These are phyloP conservation scores for Calonectria hongkongensis DNA, from an alignment of 2,329 filamentous ascomycete species.

Conservation along the genomic window DNA sequence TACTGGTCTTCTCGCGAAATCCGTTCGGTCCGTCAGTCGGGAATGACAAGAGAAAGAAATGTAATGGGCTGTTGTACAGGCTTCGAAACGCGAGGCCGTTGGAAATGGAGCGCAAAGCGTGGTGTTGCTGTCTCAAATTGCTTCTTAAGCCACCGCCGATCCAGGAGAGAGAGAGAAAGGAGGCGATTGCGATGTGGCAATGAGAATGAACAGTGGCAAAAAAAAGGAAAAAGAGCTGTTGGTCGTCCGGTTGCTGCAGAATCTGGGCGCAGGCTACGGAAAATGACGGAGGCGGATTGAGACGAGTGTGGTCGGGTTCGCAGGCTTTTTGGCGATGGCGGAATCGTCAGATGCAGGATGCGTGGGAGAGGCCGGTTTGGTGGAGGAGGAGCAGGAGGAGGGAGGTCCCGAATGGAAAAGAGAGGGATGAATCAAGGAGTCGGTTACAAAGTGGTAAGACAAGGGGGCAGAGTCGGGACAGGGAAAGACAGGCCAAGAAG, in stretches of 20 bases:
- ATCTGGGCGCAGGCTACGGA: not conserved
- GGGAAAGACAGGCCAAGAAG: constrained; percentile 8
- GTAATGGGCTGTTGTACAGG: constrained; percentile 5
- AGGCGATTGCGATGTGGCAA: constrained; percentile 15
- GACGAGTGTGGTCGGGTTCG: not conserved
- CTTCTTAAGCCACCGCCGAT: constrained; percentile 34
- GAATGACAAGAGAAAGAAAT: constrained; percentile 6
- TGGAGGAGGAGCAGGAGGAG: constrained; percentile 25
- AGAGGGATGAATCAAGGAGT: constrained; percentile 31
- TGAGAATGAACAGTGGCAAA: constrained; percentile 4
- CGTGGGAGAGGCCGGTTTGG: constrained; percentile 17
- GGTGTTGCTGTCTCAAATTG: constrained; percentile 33
- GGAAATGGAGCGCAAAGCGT: constrained; percentile 13
- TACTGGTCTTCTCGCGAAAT: not conserved
- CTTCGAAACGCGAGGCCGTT: constrained; percentile 21
- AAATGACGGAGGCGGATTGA: constrained; percentile 7
- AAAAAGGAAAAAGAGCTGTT: not conserved
- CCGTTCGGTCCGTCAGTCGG: not conserved
- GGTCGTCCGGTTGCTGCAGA: constrained; percentile 24
- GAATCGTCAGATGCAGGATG: constrained; percentile 6
- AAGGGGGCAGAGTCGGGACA: constrained; percentile 18
- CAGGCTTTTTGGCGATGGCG: not conserved
- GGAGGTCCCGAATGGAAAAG: constrained; percentile 15
- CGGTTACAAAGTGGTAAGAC: constrained; percentile 23
- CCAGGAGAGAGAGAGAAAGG: constrained; percentile 15